Conservation (phyloP, 345 rosid genomes). For the Euphorbia pulcherrima region DNA sequence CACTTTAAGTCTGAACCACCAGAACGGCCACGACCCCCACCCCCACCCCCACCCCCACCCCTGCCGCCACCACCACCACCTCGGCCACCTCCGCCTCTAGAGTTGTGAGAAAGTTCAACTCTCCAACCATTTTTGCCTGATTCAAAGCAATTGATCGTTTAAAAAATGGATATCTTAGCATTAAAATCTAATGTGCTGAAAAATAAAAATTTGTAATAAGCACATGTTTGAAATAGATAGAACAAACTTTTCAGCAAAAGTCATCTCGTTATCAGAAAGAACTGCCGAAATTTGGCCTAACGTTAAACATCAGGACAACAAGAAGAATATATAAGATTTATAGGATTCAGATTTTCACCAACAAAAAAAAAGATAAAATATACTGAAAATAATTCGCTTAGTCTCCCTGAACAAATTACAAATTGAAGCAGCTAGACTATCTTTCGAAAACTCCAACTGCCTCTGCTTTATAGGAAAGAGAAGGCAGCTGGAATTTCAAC, state of each 20-base stretch:
- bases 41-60: constrained; percentile 26
- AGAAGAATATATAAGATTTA: neutral
- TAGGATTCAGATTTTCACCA: neutral
- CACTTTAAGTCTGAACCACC: constrained; percentile 89
- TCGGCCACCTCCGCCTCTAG: constrained; percentile 40
- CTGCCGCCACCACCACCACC: constrained; percentile 59
- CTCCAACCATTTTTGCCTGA: constrained; percentile 90
- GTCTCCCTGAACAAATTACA: neutral
- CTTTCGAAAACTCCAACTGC: neutral
- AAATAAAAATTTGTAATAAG: neutral
- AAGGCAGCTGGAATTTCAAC: neutral
- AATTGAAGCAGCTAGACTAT: neutral
- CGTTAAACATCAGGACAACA: neutral
- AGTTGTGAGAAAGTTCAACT: constrained; percentile 82
- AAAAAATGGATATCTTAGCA: neutral
- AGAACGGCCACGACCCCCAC: constrained; percentile 67
- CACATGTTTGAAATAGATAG: neutral
- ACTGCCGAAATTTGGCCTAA: neutral
- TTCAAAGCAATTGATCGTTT: neutral
- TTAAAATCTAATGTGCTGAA: neutral
- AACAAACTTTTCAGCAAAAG: neutral
- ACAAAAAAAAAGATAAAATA: neutral
- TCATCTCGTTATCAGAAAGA: neutral
- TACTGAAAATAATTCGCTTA: neutral
- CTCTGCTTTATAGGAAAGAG: neutral